These are phyloP conservation scores for Syzygium malaccense DNA, from an alignment of 441 rosid genomes.

Conservation along the genomic window DNA sequence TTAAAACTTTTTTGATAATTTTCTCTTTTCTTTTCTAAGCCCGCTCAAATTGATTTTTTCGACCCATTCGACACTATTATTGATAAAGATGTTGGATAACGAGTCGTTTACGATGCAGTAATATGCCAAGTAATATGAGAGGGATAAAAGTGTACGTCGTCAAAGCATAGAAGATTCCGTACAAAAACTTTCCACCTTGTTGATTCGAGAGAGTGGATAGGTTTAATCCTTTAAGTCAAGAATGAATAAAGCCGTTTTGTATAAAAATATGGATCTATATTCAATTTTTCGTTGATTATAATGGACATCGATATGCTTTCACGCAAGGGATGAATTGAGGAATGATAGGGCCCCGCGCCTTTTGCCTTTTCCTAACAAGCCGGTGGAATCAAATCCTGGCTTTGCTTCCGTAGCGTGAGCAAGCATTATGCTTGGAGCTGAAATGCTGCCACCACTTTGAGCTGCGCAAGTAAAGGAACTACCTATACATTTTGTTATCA, in stretches of 20 bases:
- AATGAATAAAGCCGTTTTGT: not conserved
- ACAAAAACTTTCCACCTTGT: not conserved
- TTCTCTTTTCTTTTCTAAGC: not conserved
- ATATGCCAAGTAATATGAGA: not conserved
- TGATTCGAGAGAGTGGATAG: not conserved
- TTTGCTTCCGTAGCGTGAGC: not conserved
- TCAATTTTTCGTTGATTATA: not conserved
- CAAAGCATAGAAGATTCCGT: not conserved
- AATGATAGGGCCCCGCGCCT: not conserved
- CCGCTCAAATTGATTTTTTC: not conserved
- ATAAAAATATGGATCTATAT: not conserved
- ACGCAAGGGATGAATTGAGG: not conserved
- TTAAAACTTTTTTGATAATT: not conserved
- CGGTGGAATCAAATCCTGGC: not conserved
- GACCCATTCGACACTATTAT: not conserved
- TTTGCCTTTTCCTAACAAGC: not conserved
- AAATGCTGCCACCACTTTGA: not conserved
- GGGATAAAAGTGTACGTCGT: not conserved
- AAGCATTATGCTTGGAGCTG: not conserved
- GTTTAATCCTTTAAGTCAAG: not conserved
- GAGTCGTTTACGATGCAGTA: not conserved
- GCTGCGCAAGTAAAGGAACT: not conserved
- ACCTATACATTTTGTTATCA: not conserved
- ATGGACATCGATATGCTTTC: not conserved
- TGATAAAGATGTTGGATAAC: not conserved